Evolutionary conservation across 2,329 filamentous ascomycete species (phyloP), one percentile per base, ranked within the genome.

Genomic region (Pestalotiopsis sp.): DNA sequence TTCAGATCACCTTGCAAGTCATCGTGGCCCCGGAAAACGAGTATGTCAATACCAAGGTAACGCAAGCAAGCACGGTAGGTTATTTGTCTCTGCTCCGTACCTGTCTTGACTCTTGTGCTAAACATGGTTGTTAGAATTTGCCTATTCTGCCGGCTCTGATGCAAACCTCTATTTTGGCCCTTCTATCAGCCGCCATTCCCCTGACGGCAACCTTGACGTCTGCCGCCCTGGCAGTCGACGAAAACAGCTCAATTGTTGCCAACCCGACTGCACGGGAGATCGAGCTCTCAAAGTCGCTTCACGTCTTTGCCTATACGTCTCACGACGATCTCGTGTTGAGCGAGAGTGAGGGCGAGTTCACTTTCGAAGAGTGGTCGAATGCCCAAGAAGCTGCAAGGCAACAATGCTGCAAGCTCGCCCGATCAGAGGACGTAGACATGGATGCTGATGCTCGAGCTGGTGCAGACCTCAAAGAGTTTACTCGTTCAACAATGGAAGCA

Each of bases 241-340:
- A 78, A 38, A 75, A 75, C 38, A 80, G 78, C 62, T 77, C 79
- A 61, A 80, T 89, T 39, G 78, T 89, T 38, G 79, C 83, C 35
- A 86, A 91, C 66, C 94, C 94, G 6, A 88, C 87, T 3, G 83
- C 88, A 5, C 82, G 86, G 24, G 85, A 92, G 69, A 84, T 90
- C 59, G 84, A 88, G 71, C 80, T 82, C 59, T 90, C 92, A 11
- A 84, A 82, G 66, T 97, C 94, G 4, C 81, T 93, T 24, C 95
- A 98, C 77, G 93, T 92, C n/a, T 85, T 98, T 68, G 91, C 90
- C 5, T 97, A 96, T 77, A 91, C 91, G n/a, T 89, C 90, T 1
- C 83, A 89, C 64, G 88, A 91, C 9, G 89, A 93, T 68, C 81
- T 97, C 64, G 80, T 98, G 24, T 80, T 97, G 56, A 90, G 88